Conservation (phyloP, 148 eudicot species). For the Rhododendron ovatum region DNA sequence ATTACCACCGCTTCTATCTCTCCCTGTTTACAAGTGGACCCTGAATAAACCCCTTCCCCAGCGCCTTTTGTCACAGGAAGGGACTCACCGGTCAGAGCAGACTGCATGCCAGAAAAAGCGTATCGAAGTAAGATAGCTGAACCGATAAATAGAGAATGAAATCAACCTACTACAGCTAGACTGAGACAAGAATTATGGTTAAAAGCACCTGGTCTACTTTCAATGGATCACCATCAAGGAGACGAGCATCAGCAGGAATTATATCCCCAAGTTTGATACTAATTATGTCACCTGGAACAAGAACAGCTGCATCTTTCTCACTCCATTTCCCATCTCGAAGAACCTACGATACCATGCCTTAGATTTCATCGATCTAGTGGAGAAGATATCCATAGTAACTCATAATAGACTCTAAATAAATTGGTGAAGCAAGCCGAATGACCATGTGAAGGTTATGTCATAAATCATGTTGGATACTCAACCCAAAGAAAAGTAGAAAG, state of each 20-base stretch:
- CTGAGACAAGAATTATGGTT: background rate
- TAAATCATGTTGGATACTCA: background rate
- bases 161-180: background rate
- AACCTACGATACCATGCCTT: conserved; percentile 20
- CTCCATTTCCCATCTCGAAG: conserved; percentile 57
- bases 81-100: conserved; percentile 50
- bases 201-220: conserved; percentile 44
- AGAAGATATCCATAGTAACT: background rate
- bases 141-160: background rate
- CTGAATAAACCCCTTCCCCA: conserved; percentile 45
- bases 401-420: background rate
- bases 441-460: background rate
- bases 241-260: conserved; percentile 49
- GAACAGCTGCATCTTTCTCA: conserved; percentile 40
- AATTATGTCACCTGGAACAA: conserved; percentile 50
- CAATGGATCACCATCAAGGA: conserved; percentile 50
- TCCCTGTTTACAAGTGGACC: conserved; percentile 53
- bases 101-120: conserved; percentile 28
- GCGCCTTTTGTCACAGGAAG: conserved; percentile 39
- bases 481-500: background rate
- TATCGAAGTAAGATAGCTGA: background rate
- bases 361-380: background rate
- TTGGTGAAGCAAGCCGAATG: background rate
- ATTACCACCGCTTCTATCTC: conserved; percentile 54
- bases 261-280: conserved; percentile 54